Conservation (phyloP, 2,329 filamentous ascomycete genomes). For the Pseudogymnoascus sp. region DNA sequence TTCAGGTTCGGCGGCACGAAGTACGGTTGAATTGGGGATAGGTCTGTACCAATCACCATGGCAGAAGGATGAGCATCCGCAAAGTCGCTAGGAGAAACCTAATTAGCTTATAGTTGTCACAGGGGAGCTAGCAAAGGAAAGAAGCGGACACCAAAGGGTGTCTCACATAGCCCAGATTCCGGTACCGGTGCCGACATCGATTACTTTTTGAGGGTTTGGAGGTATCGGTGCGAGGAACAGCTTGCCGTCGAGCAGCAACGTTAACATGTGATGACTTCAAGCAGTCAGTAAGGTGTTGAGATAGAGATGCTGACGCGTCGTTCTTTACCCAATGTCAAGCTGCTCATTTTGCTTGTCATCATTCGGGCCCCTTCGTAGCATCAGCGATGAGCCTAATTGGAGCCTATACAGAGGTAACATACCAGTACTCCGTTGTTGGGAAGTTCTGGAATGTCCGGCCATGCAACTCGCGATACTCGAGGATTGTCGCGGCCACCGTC, state of each 20-base stretch:
- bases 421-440: neutral
- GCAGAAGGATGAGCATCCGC: constrained; percentile 23
- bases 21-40: constrained; percentile 28
- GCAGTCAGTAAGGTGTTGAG: neutral
- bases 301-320: neutral
- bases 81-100: constrained; percentile 19
- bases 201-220: neutral
- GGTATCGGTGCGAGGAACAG: constrained; percentile 7
- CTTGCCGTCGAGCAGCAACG: neutral
- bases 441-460: constrained; percentile 10
- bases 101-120: neutral
- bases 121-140: neutral
- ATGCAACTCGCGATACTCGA: constrained; percentile 11
- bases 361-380: constrained; percentile 11
- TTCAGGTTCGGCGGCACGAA: constrained; percentile 52
- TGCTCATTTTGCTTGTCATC: constrained; percentile 14
- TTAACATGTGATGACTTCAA: neutral
- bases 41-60: constrained; percentile 23
- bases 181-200: constrained; percentile 6
- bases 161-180: constrained; percentile 8
- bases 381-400: neutral
- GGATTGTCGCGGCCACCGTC: constrained; percentile 5
- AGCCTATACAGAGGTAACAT: neutral
- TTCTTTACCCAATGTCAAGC: constrained; percentile 11
- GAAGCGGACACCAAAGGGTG: neutral